Evolutionary conservation across 2,329 filamentous ascomycete species (phyloP), one percentile per base, ranked within the genome.

Genomic region (Tolypocladium sp.): DNA sequence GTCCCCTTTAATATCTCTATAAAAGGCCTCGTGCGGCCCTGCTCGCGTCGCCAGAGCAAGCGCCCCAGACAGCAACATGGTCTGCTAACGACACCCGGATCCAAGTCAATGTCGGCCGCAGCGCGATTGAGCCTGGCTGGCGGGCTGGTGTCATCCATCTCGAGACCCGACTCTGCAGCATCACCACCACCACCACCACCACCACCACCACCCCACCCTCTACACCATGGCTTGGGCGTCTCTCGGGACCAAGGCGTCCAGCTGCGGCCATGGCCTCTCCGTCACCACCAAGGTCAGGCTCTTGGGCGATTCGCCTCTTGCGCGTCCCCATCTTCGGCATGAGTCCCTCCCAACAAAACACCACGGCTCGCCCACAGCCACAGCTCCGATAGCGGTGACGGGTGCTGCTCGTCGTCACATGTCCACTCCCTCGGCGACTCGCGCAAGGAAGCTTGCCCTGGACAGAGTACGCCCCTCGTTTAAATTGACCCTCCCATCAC

Each of bases 181-280:
- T 42, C 56, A 52, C 51, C 30, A 33, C 30, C 30, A 33, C 30
- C 30, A 5, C 30, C 52, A 22, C 40, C 56, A 46, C 53, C 53
- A 62, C 56, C 57, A 52, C 56, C 37, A 54, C 60, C 44, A 53
- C 57, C 58, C 58, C 59, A 61, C 64, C 56, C 52, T 62, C 58
- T 61, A 54, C 65, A 65, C 46, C 65, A 80, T 80, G 78, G 74
- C 69, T 63, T 70, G 73, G 70, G 70, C 61, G 62, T 68, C 68
- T 65, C 69, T 71, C 63, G 74, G 70, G 71, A 77, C 73, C 64
- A 76, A 73, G 68, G 74, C 64, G n/a, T 64, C 62, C 55, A 63
- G 66, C 56, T 68, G 66, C 63, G 63, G 66, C 58, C 62, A 65
- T 51, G 68, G 59, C 41, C 40, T 66, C 2, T 60, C 30, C 22